Evolutionary conservation across 768 basidiomycete species (phyloP).

Genomic region (Dentipellis sp.): DNA sequence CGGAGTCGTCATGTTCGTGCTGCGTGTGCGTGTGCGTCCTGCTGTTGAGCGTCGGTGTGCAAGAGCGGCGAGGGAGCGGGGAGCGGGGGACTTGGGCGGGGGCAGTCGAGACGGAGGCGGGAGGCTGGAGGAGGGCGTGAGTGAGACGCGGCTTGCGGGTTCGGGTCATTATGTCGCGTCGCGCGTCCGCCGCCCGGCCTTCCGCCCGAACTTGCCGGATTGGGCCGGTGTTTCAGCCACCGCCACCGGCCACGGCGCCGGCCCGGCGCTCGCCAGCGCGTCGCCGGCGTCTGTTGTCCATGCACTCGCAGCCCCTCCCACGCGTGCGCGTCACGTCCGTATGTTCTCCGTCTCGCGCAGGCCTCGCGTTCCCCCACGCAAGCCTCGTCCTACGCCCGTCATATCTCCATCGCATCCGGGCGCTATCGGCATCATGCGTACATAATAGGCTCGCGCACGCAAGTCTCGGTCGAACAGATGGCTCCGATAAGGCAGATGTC

Average conservation of each 20-base stretch:
- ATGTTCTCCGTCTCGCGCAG: too few species aligned
- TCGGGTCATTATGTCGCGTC: slow-evolving; percentile 16
- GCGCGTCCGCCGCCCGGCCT: slow-evolving; percentile 9
- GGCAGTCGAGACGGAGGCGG: neutral
- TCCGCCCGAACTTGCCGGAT: slow-evolving; percentile 3
- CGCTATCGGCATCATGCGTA: neutral
- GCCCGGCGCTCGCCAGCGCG: neutral
- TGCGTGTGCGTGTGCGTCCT: neutral
- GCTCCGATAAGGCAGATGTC: neutral
- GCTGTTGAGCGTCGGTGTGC: neutral
- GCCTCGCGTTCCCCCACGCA: too few species aligned
- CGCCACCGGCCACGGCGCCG: slow-evolving; percentile 1
- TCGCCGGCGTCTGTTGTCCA: neutral
- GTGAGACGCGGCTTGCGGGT: slow-evolving; percentile 15
- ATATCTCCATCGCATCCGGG: neutral
- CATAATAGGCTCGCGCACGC: neutral
- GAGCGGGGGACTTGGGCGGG: neutral
- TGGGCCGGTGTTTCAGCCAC: slow-evolving; percentile 7
- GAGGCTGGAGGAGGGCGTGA: slow-evolving; percentile 12
- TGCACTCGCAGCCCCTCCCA: neutral
- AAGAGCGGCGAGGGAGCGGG: neutral
- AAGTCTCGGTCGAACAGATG: neutral
- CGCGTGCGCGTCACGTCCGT: neutral
- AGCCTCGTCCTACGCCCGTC: too few species aligned
- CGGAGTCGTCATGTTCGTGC: slow-evolving; percentile 56